A percentile compares a stretch with the other conserved stretches of the same genome.
Conservation (phyloP, 805 yeast species). For the Zygotorulaspora florentina region DNA sequence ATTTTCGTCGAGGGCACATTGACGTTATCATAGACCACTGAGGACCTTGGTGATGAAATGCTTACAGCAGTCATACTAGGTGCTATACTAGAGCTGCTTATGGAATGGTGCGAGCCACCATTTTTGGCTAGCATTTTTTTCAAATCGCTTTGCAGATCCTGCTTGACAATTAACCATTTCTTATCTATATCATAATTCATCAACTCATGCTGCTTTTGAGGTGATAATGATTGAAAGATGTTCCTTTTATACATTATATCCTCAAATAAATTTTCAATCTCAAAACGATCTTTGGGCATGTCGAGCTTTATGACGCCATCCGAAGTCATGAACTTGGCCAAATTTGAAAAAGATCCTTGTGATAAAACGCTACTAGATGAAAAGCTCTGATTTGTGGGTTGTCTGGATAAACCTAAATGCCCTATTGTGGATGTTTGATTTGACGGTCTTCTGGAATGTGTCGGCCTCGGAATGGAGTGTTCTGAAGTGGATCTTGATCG, state of each 20-base stretch:
- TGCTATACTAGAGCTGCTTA: not conserved
- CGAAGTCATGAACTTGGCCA: conserved; percentile 27
- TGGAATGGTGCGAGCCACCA: conserved; percentile 5
- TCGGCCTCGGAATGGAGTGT: conserved; percentile 28
- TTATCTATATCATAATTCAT: conserved; percentile 66
- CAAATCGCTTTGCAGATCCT: conserved; percentile 74
- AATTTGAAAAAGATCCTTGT: conserved; percentile 27
- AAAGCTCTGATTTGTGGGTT: conserved; percentile 26
- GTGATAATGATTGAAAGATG: conserved; percentile 58
- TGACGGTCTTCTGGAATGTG: conserved; percentile 25
- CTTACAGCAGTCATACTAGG: conserved; percentile 11
- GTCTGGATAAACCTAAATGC: conserved; percentile 19
- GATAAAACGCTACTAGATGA: conserved; percentile 28
- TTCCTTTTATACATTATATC: conserved; percentile 83
- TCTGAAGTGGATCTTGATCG: conserved; percentile 23
- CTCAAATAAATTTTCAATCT: conserved; percentile 68
- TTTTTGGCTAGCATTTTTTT: conserved; percentile 47
- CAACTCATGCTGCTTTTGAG: conserved; percentile 73
- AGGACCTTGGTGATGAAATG: conserved; percentile 5
- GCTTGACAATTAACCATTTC: conserved; percentile 89
- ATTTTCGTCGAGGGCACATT: conserved; percentile 3
- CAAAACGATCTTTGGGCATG: conserved; percentile 61
- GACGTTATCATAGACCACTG: conserved; percentile 1
- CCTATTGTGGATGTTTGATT: conserved; percentile 4
- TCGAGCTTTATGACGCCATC: conserved; percentile 44